These are phyloP conservation scores for Phoenix roebelenii DNA, from an alignment of 176 grass and related monocot genomes.

Conservation along the genomic window DNA sequence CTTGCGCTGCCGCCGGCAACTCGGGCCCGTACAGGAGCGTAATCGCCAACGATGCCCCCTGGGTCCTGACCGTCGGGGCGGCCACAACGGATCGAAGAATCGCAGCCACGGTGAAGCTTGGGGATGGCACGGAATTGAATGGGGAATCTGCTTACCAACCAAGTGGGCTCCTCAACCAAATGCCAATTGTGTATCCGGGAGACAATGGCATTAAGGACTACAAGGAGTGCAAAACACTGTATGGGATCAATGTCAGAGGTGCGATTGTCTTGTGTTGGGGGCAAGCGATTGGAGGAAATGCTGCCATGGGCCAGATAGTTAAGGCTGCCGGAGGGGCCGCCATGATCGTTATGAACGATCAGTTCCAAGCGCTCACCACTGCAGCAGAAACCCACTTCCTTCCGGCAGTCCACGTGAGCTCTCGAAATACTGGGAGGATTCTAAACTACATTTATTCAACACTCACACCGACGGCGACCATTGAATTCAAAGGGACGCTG, in stretches of 20 bases:
- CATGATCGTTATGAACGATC: background rate
- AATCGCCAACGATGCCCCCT: background rate
- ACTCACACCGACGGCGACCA: background rate
- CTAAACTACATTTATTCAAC: too few species aligned
- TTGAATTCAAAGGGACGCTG: background rate
- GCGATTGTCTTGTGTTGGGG: slow-evolving; percentile 6
- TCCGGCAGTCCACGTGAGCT: too few species aligned
- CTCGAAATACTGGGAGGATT: too few species aligned
- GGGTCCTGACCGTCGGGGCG: background rate
- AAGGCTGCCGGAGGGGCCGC: background rate
- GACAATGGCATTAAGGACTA: background rate
- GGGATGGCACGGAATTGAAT: background rate
- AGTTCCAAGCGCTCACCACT: too few species aligned
- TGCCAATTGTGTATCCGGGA: background rate
- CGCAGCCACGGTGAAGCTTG: background rate
- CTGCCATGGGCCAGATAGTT: background rate
- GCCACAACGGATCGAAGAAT: background rate
- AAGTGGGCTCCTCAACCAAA: background rate
- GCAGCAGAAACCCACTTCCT: too few species aligned
- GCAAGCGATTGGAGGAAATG: background rate
- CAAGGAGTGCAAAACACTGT: background rate
- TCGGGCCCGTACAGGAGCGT: background rate
- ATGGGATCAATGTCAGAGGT: background rate
- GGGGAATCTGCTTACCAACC: slow-evolving; percentile 14
- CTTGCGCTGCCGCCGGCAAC: background rate